These are phyloP conservation scores for Trichophyton mentagrophytes DNA, from an alignment of 2,329 filamentous ascomycete genomes.

Conservation along the genomic window DNA sequence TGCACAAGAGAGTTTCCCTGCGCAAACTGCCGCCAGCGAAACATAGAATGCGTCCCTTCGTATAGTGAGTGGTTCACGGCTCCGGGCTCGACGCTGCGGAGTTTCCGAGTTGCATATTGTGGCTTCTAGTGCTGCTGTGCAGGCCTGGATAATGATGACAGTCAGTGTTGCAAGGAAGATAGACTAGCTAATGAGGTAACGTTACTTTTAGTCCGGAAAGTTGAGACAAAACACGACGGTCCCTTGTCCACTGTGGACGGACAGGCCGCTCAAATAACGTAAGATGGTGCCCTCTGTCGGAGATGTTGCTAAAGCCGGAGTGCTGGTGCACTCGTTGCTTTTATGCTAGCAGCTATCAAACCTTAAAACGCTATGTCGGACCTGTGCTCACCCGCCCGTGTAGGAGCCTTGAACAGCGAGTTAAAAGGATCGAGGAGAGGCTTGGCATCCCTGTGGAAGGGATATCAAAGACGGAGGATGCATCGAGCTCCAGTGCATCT, in stretches of 20 bases:
- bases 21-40: conserved; percentile 29
- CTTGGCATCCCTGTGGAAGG: conserved; percentile 2
- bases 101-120: not conserved
- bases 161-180: not conserved
- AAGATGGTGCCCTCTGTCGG: not conserved
- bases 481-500: not conserved
- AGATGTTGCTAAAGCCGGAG: not conserved
- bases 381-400: not conserved
- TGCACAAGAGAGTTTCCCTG: conserved; percentile 42
- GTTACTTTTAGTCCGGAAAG: not conserved
- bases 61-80: not conserved
- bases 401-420: not conserved
- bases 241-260: not conserved
- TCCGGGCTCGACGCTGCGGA: not conserved
- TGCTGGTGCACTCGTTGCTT: no score
- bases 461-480: conserved; percentile 2
- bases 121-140: not conserved
- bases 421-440: conserved; percentile 4
- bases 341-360: no score
- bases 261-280: not conserved
- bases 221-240: not conserved
- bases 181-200: not conserved
- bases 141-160: not conserved
- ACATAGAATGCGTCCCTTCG: not conserved
- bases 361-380: not conserved